phyloP scores from a whole-genome alignment of 2,329 filamentous ascomycete species.

The Aspergillus novoparasiticus region DNA sequence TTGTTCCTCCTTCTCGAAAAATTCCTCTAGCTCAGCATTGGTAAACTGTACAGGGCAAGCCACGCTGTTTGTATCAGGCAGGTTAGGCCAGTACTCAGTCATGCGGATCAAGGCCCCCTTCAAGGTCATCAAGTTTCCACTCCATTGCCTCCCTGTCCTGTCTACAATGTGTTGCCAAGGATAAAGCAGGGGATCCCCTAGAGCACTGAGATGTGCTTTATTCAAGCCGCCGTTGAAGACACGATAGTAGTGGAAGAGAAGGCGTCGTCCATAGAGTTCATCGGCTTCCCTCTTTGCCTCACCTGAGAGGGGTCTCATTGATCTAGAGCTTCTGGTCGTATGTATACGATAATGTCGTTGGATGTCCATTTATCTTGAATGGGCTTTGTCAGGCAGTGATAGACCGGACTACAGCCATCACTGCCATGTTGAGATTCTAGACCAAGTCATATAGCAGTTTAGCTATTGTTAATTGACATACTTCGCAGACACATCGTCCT shows the following conservation, averaged over 20 bases:
- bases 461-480: too few relatives aligned
- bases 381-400: too few relatives aligned
- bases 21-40: neutral
- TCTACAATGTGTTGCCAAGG: conserved; percentile 26
- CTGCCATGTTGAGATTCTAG: too few relatives aligned
- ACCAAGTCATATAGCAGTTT: too few relatives aligned
- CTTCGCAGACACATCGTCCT: too few relatives aligned
- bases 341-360: too few relatives aligned
- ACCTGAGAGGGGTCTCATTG: conserved; percentile 3
- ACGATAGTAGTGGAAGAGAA: conserved; percentile 24
- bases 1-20: conserved; percentile 11
- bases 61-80: conserved; percentile 5
- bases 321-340: too few relatives aligned
- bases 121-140: conserved; percentile 25
- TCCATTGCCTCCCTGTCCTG: conserved; percentile 24
- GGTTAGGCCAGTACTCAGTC: conserved; percentile 12
- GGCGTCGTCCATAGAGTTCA: conserved; percentile 18
- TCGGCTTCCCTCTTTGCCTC: conserved; percentile 22
- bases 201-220: conserved; percentile 24
- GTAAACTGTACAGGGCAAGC: conserved; percentile 11
- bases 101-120: conserved; percentile 24
- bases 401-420: too few relatives aligned
- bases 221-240: conserved; percentile 26
- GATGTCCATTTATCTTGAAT: too few relatives aligned
- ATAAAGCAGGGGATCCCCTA: conserved; percentile 19